Evolutionary conservation across 495 filamentous ascomycete species (phyloP).

Genomic region (Terfezia claveryi): DNA sequence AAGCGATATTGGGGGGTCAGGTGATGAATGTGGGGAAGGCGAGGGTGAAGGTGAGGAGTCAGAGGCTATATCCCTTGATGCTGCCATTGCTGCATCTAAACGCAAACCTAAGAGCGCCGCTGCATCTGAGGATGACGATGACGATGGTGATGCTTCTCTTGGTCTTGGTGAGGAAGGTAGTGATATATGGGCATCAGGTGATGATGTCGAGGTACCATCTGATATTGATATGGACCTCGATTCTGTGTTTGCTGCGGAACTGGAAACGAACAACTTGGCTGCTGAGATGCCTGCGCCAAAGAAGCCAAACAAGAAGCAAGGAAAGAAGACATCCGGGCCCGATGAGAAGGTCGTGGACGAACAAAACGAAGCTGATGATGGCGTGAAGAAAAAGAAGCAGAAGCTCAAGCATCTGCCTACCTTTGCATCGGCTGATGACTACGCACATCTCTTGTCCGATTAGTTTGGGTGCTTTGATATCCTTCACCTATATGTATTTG

Average conservation of each 20-base stretch:
- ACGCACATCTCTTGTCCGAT: conserved; percentile 50
- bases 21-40: conserved; percentile 25
- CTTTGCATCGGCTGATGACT: conserved; percentile 84
- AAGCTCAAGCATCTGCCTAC: conserved; percentile 74
- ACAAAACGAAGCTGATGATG: conserved; percentile 24
- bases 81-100: conserved; percentile 17
- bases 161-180: conserved; percentile 27
- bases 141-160: conserved; percentile 19
- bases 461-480: neutral
- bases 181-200: conserved; percentile 30
- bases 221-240: conserved; percentile 25
- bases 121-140: conserved; percentile 27
- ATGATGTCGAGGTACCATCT: conserved; percentile 33
- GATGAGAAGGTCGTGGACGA: conserved; percentile 17
- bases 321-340: conserved; percentile 6
- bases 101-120: conserved; percentile 23
- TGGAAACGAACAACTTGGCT: neutral
- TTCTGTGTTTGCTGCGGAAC: conserved; percentile 20
- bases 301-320: conserved; percentile 4
- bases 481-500: too few relatives aligned
- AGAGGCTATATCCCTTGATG: conserved; percentile 22
- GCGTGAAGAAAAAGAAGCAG: conserved; percentile 42
- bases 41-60: conserved; percentile 25
- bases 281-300: neutral
- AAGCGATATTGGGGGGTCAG: conserved; percentile 31